Conservation (phyloP, 352 stramenopile genomes). For the Globisporangium abappressorium region DNA sequence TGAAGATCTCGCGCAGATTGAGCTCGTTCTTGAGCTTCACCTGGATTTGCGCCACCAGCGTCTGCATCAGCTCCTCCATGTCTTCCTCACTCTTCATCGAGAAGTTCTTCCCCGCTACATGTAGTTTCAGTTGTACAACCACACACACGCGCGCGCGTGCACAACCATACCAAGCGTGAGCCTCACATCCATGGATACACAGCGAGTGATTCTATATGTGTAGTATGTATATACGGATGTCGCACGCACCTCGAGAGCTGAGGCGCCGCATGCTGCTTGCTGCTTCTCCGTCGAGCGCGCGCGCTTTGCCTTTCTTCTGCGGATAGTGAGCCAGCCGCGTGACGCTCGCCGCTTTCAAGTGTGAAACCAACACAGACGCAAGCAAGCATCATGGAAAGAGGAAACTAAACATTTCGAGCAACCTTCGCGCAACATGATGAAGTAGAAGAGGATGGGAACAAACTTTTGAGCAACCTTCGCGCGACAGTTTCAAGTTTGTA, state of each 20-base stretch:
- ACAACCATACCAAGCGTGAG: not conserved
- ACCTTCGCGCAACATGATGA: not conserved
- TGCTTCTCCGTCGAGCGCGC: not conserved
- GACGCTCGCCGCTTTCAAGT: not conserved
- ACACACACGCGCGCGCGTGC: slow-evolving; percentile 2
- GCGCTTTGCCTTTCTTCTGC: not conserved
- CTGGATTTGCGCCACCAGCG: slow-evolving; percentile 81
- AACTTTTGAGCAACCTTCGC: not conserved
- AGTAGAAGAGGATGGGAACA: not conserved
- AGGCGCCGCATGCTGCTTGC: slow-evolving; percentile 41
- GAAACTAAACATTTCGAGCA: not conserved
- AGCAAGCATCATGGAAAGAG: not conserved
- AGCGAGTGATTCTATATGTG: not conserved
- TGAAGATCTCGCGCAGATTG: slow-evolving; percentile 81
- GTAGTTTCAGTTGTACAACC: too few species aligned
- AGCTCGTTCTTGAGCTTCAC: slow-evolving; percentile 85
- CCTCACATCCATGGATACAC: not conserved
- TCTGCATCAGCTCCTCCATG: slow-evolving; percentile 83
- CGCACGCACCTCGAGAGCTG: slow-evolving; percentile 44
- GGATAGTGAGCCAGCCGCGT: not conserved
- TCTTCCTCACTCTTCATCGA: slow-evolving; percentile 81
- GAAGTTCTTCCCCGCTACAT: slow-evolving; percentile 59
- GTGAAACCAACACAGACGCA: not conserved
- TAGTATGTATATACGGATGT: not conserved
- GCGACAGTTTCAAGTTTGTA: not conserved